Base-by-base conservation (phyloP, 2,329 filamentous ascomycete genomes). In the Chaetoscypha palmicola region DNA sequence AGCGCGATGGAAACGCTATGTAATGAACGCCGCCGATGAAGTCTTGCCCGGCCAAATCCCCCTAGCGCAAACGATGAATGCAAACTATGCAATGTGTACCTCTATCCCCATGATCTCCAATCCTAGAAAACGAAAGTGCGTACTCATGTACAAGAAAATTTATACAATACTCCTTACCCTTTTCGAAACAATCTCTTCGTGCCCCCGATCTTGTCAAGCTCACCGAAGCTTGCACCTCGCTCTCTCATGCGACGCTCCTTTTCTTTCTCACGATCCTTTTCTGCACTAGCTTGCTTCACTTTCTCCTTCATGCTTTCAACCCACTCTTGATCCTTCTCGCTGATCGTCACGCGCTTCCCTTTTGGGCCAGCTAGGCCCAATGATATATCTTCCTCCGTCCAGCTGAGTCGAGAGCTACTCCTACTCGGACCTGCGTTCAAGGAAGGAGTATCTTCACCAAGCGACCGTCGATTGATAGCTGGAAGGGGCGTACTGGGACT, bases 261-360 rank as follows among this genome's bases (percentile, higher is more conserved):
- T 3, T 51, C 55, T 44, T 38, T 54, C 19, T 50, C 47, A 51
- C 60, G 64, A 49, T 66, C 65, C 56, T 68, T 67, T 61, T 79
- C 79, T 44, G 76, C 76, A 58, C 81, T 86, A 48, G 79, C 83
- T 36, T 80, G 73, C 47, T 83, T 76, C 31, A 89, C 86, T 59
- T 86, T 83, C 58, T 86, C 83, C 66, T 88, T 83, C 68, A 92
- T 83, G 49, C 80, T 86, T 62, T 90, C 83, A 8, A 92, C 83
- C 86, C 86, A 92, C 30, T 81, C 79, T 46, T 79, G 72, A 58
- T 83, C 86, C 64, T 89, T 81, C 43, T 81, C 79, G 44, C 79
- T 85, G 66, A 79, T 84, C 59, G 72, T 76, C 5, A 77, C 73
- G 52, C 74, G 76, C 62, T 77, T 83, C 26, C 74, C 71, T 36